Conservation (phyloP, 176 grass and related monocot species). For the Guadua angustifolia region DNA sequence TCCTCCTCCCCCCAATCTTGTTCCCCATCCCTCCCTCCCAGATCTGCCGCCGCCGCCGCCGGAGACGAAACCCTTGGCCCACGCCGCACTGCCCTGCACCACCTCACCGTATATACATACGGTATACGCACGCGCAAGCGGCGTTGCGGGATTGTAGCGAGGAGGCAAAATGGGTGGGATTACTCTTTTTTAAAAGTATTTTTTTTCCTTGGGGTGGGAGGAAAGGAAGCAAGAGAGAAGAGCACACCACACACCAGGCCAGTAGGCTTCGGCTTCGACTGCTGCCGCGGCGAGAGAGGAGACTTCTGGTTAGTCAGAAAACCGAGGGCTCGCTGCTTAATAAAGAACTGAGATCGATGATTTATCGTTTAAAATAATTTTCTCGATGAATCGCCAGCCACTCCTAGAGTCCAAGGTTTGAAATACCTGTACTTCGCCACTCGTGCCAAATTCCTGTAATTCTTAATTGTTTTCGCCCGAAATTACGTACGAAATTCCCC, state of each 20-base stretch:
- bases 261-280: conserved; percentile 3
- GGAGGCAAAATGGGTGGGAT: conserved; percentile 40
- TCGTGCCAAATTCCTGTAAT: too few relatives aligned
- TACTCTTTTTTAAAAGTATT: conserved; percentile 27
- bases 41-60: conserved; percentile 44
- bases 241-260: conserved; percentile 7
- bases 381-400: too few relatives aligned
- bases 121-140: conserved; percentile 43
- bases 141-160: conserved; percentile 22
- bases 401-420: too few relatives aligned
- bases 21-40: conserved; percentile 79
- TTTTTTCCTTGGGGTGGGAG: conserved; percentile 16
- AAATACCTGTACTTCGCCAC: too few relatives aligned
- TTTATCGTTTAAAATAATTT: too few relatives aligned
- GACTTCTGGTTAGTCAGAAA: too few relatives aligned
- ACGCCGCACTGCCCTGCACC: conserved; percentile 7
- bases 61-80: conserved; percentile 50
- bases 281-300: conserved; percentile 7
- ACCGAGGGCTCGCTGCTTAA: too few relatives aligned
- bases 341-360: too few relatives aligned
- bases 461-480: too few relatives aligned
- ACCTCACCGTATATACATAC: conserved; percentile 63
- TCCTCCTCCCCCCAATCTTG: conserved; percentile 79
- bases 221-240: conserved; percentile 23
- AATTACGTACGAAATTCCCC: too few relatives aligned